These are phyloP conservation scores for Coniosporium tulheliwenetii DNA, from an alignment of 2,329 filamentous ascomycete species.

Conservation along the genomic window DNA sequence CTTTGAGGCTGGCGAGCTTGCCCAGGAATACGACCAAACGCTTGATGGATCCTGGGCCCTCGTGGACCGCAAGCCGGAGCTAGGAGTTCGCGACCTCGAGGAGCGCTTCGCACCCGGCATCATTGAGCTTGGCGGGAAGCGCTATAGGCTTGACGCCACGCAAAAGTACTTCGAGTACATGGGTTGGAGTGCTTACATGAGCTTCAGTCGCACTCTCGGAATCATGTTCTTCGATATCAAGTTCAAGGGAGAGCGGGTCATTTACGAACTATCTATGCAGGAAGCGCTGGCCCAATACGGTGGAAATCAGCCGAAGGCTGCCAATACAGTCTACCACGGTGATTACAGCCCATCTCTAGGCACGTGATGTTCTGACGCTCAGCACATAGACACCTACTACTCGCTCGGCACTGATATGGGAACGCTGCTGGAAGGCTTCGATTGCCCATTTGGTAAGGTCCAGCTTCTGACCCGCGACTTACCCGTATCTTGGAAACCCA, in stretches of 20 bases:
- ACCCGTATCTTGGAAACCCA: too few relatives aligned
- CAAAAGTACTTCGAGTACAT: constrained; percentile 36
- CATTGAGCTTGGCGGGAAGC: constrained; percentile 22
- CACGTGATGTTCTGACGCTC: too few relatives aligned
- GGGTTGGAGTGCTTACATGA: constrained; percentile 37
- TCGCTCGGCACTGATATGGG: too few relatives aligned
- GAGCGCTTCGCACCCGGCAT: constrained; percentile 11
- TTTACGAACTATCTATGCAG: constrained; percentile 38
- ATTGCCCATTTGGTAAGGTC: too few relatives aligned
- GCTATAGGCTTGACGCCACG: constrained; percentile 25
- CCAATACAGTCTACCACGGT: constrained; percentile 25
- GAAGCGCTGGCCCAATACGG: constrained; percentile 39
- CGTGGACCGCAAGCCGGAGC: constrained; percentile 8
- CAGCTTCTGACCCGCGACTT: too few relatives aligned
- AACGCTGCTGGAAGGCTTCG: too few relatives aligned
- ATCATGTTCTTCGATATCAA: constrained; percentile 33
- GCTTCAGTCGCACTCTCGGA: constrained; percentile 27
- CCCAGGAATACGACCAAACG: constrained; percentile 18
- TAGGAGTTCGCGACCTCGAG: constrained; percentile 9
- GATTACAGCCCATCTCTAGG: constrained; percentile 1
- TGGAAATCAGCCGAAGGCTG: constrained; percentile 28
- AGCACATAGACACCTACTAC: too few relatives aligned
- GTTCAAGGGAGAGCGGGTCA: constrained; percentile 33
- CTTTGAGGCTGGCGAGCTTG: constrained; percentile 22
- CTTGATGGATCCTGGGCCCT: constrained; percentile 3